Base-by-base conservation (phyloP, 2,329 filamentous ascomycete species). In the Apiospora saccharicola region DNA sequence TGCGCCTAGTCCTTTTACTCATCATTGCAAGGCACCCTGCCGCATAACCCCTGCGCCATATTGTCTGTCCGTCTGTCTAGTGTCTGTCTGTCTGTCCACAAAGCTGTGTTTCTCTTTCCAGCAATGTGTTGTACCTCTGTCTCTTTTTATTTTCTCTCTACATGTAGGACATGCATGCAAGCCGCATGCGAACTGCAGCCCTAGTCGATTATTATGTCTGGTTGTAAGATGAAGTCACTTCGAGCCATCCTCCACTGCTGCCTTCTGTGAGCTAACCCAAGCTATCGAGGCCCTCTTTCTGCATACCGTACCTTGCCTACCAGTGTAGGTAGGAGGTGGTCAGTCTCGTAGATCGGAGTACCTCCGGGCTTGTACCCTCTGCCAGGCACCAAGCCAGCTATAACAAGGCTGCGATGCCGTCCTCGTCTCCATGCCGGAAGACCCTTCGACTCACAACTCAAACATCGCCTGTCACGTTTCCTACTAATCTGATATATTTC, bases 21-120 rank as follows among this genome's bases (percentile, higher is more conserved):
- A 74, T 76, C 72, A 74, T 75, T 74, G 74, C 76, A 76, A 77
- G 74, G 77, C 77, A 78, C 72, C 73, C 57, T 72, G 75, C 75
- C 71, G 72, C 74, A 73, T 69, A 71, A 69, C 70, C 73, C 73
- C 77, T 76, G 75, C 76, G 74, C 77, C 75, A 73, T 74, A 67
- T 75, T 72, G 70, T 72, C 64, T 51, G 49, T 51, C 47, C n/a
- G 47, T 51, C 47, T 51, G 47, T 51, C 46, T 47, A 41, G 37
- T 41, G 47, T 24, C 49, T 41, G 34, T 13, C 34, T 22, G 12
- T n/a, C 13, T 64, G 57, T 22, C 57, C 57, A 64, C 53, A 34
- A 30, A 57, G 57, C 34, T 64, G 53, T 64, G 34, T 64, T 64
- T 64, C 57, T 64, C 57, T 64, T 64, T 13, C 57, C 57, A 64